These are phyloP conservation scores for Fusarium humuli DNA, from an alignment of 2,329 filamentous ascomycete genomes.

Conservation along the genomic window DNA sequence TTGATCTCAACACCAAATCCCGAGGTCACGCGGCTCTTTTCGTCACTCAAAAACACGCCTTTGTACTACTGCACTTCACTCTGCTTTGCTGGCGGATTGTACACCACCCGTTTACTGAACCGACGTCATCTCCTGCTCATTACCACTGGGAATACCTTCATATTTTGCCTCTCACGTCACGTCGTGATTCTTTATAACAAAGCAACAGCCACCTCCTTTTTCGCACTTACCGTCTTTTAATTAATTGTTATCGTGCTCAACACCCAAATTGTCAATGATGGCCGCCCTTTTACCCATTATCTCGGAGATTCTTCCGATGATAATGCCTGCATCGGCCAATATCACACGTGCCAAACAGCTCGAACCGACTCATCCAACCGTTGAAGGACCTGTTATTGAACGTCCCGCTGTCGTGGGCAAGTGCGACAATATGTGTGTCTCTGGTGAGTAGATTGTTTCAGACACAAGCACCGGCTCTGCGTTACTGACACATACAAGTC, in stretches of 20 bases:
- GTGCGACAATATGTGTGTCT: conserved; percentile 74
- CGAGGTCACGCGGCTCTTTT: conserved; percentile 1
- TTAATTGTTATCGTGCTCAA: background rate
- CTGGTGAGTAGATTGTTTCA: conserved; percentile 59
- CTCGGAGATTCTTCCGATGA: conserved; percentile 69
- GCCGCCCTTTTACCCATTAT: conserved; percentile 66
- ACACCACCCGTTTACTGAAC: background rate
- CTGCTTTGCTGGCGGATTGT: conserved; percentile 4
- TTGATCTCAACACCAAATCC: conserved; percentile 14
- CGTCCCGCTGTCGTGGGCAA: conserved; percentile 71
- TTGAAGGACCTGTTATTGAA: conserved; percentile 50
- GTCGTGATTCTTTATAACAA: background rate
- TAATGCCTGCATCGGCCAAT: conserved; percentile 68
- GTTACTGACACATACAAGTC: conserved; percentile 53
- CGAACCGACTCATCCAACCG: conserved; percentile 53
- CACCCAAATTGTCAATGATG: conserved; percentile 52
- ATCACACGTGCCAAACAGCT: conserved; percentile 63
- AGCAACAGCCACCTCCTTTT: background rate
- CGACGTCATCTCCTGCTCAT: conserved; percentile 34
- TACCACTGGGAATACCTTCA: conserved; percentile 21
- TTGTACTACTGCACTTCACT: background rate
- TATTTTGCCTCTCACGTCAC: conserved; percentile 30
- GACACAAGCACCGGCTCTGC: background rate
- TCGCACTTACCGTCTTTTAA: background rate
- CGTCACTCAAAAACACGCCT: background rate